These are phyloP conservation scores for Baudoinia panamericana DNA, from an alignment of 495 filamentous ascomycete genomes.

Conservation along the genomic window DNA sequence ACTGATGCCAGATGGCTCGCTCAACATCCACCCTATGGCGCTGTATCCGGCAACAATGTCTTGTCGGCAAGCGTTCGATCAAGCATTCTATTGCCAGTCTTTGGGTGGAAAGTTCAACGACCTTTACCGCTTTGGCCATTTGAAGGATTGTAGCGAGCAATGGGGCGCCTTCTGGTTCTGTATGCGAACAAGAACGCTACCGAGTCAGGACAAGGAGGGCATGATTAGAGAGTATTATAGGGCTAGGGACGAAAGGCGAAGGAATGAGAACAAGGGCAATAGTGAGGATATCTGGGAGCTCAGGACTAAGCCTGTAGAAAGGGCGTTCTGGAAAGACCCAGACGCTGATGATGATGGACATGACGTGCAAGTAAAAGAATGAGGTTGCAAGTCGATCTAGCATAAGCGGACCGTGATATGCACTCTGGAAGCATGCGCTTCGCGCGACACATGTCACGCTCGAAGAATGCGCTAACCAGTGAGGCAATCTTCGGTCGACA, in stretches of 20 bases:
- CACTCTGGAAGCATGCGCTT: no score
- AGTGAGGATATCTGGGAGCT: constrained; percentile 89
- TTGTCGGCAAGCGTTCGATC: constrained; percentile 82
- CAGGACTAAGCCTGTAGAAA: constrained; percentile 38
- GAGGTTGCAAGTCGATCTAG: no score
- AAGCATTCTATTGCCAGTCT: constrained; percentile 89
- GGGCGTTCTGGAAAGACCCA: constrained; percentile 46
- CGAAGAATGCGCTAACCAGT: no score
- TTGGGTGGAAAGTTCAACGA: constrained; percentile 76
- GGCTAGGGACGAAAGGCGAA: constrained; percentile 61
- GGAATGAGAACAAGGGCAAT: constrained; percentile 42
- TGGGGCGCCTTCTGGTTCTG: constrained; percentile 93
- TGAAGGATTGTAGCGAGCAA: constrained; percentile 61
- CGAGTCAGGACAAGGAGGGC: constrained; percentile 34
- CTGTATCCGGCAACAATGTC: constrained; percentile 70
- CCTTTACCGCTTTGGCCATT: constrained; percentile 70
- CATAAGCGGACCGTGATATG: no score
- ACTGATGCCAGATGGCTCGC: constrained; percentile 10
- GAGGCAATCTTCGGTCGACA: no score
- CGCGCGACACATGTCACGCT: no score
- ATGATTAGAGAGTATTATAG: constrained; percentile 58
- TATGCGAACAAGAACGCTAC: constrained; percentile 59
- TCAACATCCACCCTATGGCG: constrained; percentile 43
- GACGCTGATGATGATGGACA: constrained; percentile 38
- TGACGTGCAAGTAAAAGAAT: neutral